phyloP scores from a whole-genome alignment of 208 protist species.

The Acanthamoeba royreba region DNA sequence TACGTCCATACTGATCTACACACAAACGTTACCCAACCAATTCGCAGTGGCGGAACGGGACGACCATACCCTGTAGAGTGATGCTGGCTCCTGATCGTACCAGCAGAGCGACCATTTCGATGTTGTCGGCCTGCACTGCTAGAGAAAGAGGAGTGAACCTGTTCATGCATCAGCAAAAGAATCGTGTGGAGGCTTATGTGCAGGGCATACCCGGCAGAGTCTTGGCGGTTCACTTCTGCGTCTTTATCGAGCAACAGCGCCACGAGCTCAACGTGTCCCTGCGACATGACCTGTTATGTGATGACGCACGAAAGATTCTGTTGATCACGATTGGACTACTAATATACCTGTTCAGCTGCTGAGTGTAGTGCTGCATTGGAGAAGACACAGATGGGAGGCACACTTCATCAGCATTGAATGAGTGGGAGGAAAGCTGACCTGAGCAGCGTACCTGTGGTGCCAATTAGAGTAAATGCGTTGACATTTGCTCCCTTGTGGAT shows the following conservation, averaged over 20 bases:
- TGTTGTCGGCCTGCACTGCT: not conserved
- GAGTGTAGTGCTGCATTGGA: not conserved
- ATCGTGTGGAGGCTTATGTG: too few species aligned
- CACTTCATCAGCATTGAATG: not conserved
- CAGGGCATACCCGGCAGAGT: not conserved
- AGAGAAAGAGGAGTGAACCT: not conserved
- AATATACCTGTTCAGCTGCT: not conserved
- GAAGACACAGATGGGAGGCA: too few species aligned
- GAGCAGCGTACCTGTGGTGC: not conserved
- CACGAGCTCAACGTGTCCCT: not conserved
- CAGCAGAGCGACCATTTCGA: not conserved
- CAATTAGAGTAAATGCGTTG: not conserved
- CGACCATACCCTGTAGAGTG: not conserved
- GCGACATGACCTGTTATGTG: not conserved
- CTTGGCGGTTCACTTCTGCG: not conserved
- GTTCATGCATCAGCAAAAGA: too few species aligned
- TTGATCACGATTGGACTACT: not conserved
- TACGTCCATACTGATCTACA: conserved; percentile 6
- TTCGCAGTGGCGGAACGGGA: not conserved
- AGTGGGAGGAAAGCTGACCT: not conserved
- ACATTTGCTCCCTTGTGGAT: not conserved
- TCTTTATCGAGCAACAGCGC: not conserved
- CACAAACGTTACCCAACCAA: not conserved
- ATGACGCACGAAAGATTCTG: not conserved
- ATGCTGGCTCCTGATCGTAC: not conserved